phyloP scores from a whole-genome alignment of 2,329 filamentous ascomycete species.

The Colletotrichum australisinense region DNA sequence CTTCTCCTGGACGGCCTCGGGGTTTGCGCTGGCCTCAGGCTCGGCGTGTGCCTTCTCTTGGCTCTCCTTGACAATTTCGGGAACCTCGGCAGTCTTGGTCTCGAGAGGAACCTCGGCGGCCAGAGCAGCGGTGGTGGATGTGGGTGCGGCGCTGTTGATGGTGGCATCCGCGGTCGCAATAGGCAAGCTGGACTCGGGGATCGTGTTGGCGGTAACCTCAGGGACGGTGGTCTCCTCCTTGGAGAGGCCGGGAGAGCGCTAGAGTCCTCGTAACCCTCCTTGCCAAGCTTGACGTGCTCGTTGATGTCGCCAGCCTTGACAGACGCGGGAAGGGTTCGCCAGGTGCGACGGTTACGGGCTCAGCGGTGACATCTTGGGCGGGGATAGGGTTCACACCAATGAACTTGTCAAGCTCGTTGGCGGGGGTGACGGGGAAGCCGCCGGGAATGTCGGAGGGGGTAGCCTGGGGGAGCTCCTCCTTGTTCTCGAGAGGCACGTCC shows the following conservation, averaged over 20 bases:
- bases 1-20: slow-evolving; percentile 77
- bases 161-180: slow-evolving; percentile 60
- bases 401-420: slow-evolving; percentile 60
- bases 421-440: slow-evolving; percentile 75
- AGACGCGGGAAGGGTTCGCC: slow-evolving; percentile 84
- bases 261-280: slow-evolving; percentile 87
- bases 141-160: slow-evolving; percentile 64
- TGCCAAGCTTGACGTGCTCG: slow-evolving; percentile 79
- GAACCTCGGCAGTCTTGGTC: slow-evolving; percentile 61
- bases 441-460: slow-evolving; percentile 55
- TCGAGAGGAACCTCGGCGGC: slow-evolving; percentile 77
- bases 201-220: slow-evolving; percentile 70
- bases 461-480: slow-evolving; percentile 28
- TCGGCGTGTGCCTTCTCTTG: slow-evolving; percentile 72
- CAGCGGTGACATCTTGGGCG: slow-evolving; percentile 73
- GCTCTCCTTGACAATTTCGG: slow-evolving; percentile 77
- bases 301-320: slow-evolving; percentile 76
- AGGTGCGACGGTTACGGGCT: slow-evolving; percentile 82
- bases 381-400: slow-evolving; percentile 72
- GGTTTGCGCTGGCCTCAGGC: slow-evolving; percentile 76
- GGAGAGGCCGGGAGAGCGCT: slow-evolving; percentile 69
- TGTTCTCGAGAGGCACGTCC: slow-evolving; percentile 49
- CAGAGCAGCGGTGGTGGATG: slow-evolving; percentile 75
- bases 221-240: slow-evolving; percentile 55
- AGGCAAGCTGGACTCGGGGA: slow-evolving; percentile 86